Conservation (phyloP, 495 filamentous ascomycete species). For the Poronia punctata region DNA sequence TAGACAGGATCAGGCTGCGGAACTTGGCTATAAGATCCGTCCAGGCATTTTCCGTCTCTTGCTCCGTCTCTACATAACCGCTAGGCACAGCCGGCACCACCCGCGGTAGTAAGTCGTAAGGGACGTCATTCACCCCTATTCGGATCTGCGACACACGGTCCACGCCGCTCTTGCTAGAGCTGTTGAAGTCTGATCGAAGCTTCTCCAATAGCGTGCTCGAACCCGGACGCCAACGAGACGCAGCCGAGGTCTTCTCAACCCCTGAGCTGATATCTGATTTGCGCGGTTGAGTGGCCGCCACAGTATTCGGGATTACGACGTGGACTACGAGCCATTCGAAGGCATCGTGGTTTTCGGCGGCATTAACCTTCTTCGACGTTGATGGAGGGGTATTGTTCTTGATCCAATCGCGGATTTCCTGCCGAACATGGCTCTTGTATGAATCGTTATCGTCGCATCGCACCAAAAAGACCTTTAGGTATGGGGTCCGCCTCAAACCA, state of each 20-base stretch:
- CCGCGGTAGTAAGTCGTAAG: slow-evolving; percentile 48
- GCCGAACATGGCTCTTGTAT: slow-evolving; percentile 74
- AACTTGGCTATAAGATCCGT: slow-evolving; percentile 79
- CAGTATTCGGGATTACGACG: slow-evolving; percentile 75
- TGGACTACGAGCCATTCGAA: slow-evolving; percentile 96
- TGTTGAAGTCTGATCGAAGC: slow-evolving; percentile 85
- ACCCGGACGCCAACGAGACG: slow-evolving; percentile 69
- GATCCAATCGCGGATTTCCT: slow-evolving; percentile 84
- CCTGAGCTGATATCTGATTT: slow-evolving; percentile 36
- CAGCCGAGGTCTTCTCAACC: slow-evolving; percentile 32
- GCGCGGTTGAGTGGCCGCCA: slow-evolving; percentile 63
- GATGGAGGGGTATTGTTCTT: slow-evolving; percentile 58
- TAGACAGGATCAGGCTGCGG: slow-evolving; percentile 76
- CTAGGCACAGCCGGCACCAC: slow-evolving; percentile 51
- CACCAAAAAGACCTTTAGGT: slow-evolving; percentile 83
- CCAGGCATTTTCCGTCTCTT: slow-evolving; percentile 68
- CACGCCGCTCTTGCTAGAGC: slow-evolving; percentile 63
- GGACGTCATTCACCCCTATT: slow-evolving; percentile 57
- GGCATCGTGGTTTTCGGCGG: slow-evolving; percentile 79
- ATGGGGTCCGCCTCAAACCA: slow-evolving; percentile 86
- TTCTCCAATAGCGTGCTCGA: slow-evolving; percentile 83
- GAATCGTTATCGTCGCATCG: slow-evolving; percentile 91
- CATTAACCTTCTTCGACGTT: slow-evolving; percentile 33
- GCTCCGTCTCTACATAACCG: slow-evolving; percentile 54
- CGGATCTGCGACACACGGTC: slow-evolving; percentile 85